phyloP scores from a whole-genome alignment of 1,139 yeast genomes.

The Pichia kudriavzevii region DNA sequence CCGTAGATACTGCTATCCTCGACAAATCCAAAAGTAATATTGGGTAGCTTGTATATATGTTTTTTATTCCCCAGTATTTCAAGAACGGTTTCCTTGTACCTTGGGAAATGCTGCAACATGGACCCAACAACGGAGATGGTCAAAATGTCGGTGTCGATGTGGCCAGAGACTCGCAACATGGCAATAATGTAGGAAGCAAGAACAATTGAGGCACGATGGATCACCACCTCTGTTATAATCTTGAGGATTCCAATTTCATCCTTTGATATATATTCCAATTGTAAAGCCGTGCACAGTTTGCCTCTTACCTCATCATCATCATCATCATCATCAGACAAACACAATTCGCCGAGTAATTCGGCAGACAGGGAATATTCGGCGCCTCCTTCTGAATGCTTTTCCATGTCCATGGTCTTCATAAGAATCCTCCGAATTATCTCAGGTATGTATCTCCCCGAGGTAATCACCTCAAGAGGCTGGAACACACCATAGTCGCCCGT shows the following conservation, averaged over 20 bases:
- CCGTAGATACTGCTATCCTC: constrained; percentile 13
- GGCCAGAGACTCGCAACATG: constrained; percentile 4
- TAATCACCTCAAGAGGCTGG: constrained; percentile 49
- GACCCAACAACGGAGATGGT: constrained; percentile 13
- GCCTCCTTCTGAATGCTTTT: constrained; percentile 11
- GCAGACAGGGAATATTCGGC: constrained; percentile 7
- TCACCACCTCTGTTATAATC: constrained; percentile 17
- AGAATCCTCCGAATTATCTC: constrained; percentile 42
- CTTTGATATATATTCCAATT: constrained; percentile 1
- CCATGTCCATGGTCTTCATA: constrained; percentile 23
- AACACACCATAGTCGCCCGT: constrained; percentile 28
- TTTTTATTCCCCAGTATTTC: constrained; percentile 1
- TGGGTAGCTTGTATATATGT: constrained; percentile 1
- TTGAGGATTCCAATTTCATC: constrained; percentile 11
- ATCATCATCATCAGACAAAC: no score
- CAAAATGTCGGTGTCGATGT: background rate
- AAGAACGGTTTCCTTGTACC: constrained; percentile 8
- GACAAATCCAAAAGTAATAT: constrained; percentile 7
- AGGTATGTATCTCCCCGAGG: constrained; percentile 51
- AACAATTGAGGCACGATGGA: constrained; percentile 24
- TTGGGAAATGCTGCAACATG: constrained; percentile 11
- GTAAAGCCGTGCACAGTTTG: constrained; percentile 4
- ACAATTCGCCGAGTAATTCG: constrained; percentile 3
- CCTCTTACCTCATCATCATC: no score
- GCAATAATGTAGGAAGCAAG: constrained; percentile 21